phyloP scores from a whole-genome alignment of 192 early-diverging fungal species.

The Diversispora eburnea region DNA sequence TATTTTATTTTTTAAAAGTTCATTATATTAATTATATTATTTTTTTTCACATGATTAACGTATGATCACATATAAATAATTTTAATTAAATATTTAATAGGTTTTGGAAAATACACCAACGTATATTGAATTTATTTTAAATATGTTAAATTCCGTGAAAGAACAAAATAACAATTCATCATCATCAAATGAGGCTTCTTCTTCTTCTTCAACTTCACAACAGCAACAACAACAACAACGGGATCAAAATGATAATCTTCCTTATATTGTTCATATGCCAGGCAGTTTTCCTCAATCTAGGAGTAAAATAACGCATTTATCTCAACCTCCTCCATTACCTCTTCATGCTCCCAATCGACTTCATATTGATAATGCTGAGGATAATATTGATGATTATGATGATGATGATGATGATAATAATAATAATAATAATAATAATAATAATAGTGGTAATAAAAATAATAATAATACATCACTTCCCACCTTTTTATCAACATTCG shows the following conservation, averaged over 20 bases:
- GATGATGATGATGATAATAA: too few relatives aligned
- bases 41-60: not conserved
- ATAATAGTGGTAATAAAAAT: too few relatives aligned
- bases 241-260: not conserved
- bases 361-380: too few relatives aligned
- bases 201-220: not conserved
- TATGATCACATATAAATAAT: too few relatives aligned
- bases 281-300: not conserved
- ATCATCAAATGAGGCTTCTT: not conserved
- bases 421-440: too few relatives aligned
- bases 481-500: too few relatives aligned
- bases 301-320: too few relatives aligned
- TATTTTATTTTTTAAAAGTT: not conserved
- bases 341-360: not conserved
- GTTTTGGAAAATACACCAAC: constrained; percentile 1
- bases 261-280: not conserved
- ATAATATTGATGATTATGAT: too few relatives aligned
- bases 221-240: not conserved
- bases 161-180: not conserved
- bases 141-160: not conserved
- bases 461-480: too few relatives aligned
- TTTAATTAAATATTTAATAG: not conserved
- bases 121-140: not conserved
- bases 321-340: not conserved
- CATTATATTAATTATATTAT: not conserved